phyloP scores from a whole-genome alignment of 164 flowering plant genomes.

The Magnolia officinalis region DNA sequence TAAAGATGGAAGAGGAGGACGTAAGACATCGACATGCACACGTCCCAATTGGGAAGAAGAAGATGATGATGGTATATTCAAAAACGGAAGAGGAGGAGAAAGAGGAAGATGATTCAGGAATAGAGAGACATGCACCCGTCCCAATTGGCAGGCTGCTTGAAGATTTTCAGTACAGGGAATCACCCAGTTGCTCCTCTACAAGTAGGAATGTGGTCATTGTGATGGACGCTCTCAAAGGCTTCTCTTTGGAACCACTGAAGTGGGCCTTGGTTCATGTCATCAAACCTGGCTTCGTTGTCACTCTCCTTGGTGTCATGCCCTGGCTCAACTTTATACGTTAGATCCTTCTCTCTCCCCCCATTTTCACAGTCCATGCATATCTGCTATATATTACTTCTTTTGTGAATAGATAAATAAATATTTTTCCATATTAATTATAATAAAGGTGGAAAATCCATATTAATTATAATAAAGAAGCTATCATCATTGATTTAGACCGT shows the following conservation, averaged over 20 bases:
- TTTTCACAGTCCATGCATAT: background rate
- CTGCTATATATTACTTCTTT: background rate
- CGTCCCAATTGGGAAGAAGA: background rate
- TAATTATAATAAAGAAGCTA: too few relatives aligned
- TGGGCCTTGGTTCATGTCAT: slow-evolving; percentile 42
- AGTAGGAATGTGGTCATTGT: slow-evolving; percentile 37
- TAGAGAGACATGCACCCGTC: background rate
- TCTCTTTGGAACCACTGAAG: slow-evolving; percentile 29
- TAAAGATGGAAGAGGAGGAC: background rate
- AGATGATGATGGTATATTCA: background rate
- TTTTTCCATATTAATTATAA: too few relatives aligned
- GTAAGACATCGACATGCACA: background rate
- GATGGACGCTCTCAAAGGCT: slow-evolving; percentile 40
- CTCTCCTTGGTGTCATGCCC: slow-evolving; percentile 52
- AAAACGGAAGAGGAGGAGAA: too few relatives aligned
- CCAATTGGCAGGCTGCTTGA: background rate
- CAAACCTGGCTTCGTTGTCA: slow-evolving; percentile 26
- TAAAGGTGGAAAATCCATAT: background rate
- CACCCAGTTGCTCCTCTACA: slow-evolving; percentile 8
- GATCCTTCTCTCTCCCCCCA: slow-evolving; percentile 1
- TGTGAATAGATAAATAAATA: background rate
- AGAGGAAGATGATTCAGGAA: background rate
- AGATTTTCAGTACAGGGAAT: slow-evolving; percentile 7
- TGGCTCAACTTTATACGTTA: slow-evolving; percentile 53
- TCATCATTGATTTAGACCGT: too few relatives aligned